phyloP scores from a whole-genome alignment of 768 basidiomycete genomes.

The Termitomyces sp. region DNA sequence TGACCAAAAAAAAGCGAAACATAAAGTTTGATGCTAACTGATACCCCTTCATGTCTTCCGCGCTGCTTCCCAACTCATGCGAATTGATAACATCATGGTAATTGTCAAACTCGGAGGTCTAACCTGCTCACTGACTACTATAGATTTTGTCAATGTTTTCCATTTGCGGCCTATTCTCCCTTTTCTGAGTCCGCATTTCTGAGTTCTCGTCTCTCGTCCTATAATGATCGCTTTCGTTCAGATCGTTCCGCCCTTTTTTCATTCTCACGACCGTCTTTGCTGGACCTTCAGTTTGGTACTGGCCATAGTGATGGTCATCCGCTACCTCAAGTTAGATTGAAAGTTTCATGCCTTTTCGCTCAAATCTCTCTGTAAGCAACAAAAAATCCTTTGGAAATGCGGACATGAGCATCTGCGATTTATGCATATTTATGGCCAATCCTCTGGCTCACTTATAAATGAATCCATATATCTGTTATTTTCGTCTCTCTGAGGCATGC shows the following conservation, averaged over 20 bases:
- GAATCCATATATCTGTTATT: not conserved
- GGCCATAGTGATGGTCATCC: conserved; percentile 3
- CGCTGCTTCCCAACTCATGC: not conserved
- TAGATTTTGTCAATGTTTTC: not conserved
- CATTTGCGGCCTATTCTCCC: not conserved
- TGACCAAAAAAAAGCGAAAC: not conserved
- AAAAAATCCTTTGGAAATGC: conserved; percentile 23
- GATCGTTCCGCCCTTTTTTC: not conserved
- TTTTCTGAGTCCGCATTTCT: not conserved
- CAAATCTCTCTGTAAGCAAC: conserved; percentile 26
- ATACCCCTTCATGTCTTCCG: not conserved
- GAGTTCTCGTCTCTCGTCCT: too few relatives aligned
- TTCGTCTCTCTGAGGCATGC: conserved; percentile 16
- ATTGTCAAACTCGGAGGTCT: not conserved
- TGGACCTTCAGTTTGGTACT: conserved; percentile 1
- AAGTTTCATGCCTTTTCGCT: conserved; percentile 19
- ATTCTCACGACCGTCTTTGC: conserved; percentile 2
- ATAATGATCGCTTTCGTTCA: too few relatives aligned
- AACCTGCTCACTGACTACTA: not conserved
- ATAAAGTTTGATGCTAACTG: not conserved
- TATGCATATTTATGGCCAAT: not conserved
- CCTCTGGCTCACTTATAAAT: not conserved
- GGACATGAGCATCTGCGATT: conserved; percentile 15
- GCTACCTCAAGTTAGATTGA: conserved; percentile 6
- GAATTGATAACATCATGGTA: not conserved